A percentile compares a stretch with the other conserved stretches of the same genome.
Conservation (phyloP, 1,139 yeast species). For the Saccharomyces hybrid region DNA sequence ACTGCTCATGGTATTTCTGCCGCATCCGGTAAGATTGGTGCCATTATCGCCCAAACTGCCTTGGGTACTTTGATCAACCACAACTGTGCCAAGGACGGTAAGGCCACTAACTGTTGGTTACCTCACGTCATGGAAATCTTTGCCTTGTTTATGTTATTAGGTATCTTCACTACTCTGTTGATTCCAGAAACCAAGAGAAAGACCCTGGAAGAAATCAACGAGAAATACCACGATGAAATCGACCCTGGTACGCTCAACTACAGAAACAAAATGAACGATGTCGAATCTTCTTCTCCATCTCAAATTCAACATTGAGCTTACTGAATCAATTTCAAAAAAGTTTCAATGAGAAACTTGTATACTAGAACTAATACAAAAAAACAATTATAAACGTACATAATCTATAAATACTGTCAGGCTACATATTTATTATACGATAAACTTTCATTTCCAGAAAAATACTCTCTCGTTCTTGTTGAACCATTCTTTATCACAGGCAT, state of each 20-base stretch:
- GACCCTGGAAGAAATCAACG: constrained; percentile 75
- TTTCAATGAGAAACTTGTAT: neutral
- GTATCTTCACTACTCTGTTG: constrained; percentile 54
- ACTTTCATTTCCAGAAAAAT: neutral
- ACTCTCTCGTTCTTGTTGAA: too few species aligned
- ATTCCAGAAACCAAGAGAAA: constrained; percentile 87
- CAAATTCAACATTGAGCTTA: constrained; percentile 8
- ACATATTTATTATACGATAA: neutral
- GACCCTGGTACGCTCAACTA: constrained; percentile 28
- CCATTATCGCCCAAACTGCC: constrained; percentile 88
- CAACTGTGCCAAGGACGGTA: constrained; percentile 52
- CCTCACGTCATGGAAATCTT: constrained; percentile 90
- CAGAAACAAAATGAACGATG: neutral
- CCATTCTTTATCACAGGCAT: neutral
- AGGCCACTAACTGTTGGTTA: constrained; percentile 58
- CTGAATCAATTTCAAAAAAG: too few species aligned
- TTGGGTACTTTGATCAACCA: constrained; percentile 78
- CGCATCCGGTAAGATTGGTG: constrained; percentile 93
- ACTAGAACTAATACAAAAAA: neutral
- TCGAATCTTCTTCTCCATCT: constrained; percentile 2
- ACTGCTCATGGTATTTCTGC: constrained; percentile 98
- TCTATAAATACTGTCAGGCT: neutral
- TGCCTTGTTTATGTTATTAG: constrained; percentile 81
- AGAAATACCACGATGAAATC: constrained; percentile 70
- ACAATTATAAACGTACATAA: neutral